Evolutionary conservation across 2,329 filamentous ascomycete genomes (phyloP), one percentile per base, ranked within the genome.

Genomic region (Arachnopeziza araneosa): DNA sequence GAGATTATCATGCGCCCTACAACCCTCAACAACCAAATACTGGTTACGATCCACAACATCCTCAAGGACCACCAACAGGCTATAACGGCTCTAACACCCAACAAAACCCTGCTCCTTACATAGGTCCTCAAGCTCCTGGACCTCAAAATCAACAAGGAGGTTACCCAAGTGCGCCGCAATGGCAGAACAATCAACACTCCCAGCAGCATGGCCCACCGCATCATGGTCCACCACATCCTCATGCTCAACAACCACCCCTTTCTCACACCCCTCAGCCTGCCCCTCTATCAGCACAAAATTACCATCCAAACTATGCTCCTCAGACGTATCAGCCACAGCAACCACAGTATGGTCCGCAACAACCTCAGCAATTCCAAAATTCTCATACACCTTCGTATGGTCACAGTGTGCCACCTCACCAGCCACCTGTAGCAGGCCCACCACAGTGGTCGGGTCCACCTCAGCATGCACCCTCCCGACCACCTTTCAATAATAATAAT

Each of bases 301-400:
- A 85, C 67, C 83, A 84, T 64, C 81, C 81, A 36, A 83, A 82
- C 71, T 86, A 84, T 68, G 78, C 82, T 49, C 79, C 80, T 50
- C 84, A 85, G 66, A 71, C 76, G 9, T 86, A 84, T 60, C 72
- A 79, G 62, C 36, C 36, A 19, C 36, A 44, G 60, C 74, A 74
- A 44, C 73, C 73, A 53, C 74, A 71, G 66, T 75, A 77, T 64
- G 75, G 68, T 52, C 71, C 69, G 19, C 71, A 72, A 50, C 67
- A 70, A 56, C 69, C 71, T 50, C 68, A 68, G 24, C 66, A 65
- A 50, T 69, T 70, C 21, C 67, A 70, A 52, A 60, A 64, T 30
- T 67, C 69, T 32, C 60, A 69, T 56, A 60, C 60, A 54, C 66
- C 68, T 62, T 58, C 67, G 54, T 76, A 76, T 64, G 72, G 69